A percentile compares a stretch with the other conserved stretches of the same genome.
phyloP scores from a whole-genome alignment of 2,329 filamentous ascomycete genomes.

The Colletotrichum sp. region DNA sequence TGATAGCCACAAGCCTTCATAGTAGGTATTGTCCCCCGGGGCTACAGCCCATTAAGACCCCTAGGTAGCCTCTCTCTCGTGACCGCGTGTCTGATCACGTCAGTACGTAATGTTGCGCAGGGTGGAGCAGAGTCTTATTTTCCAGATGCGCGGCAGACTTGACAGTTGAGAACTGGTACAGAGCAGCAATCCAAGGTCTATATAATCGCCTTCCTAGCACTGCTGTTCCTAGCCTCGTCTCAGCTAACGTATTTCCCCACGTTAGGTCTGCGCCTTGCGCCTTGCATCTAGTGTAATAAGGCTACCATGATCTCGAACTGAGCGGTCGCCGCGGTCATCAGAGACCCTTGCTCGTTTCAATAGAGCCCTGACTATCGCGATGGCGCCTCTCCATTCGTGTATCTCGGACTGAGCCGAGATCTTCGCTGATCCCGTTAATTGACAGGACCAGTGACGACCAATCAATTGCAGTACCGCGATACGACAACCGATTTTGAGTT shows the following conservation, averaged over 20 bases:
- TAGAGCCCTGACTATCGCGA: background rate
- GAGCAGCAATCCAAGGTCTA: too few relatives aligned
- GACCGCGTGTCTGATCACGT: too few relatives aligned
- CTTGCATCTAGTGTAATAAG: background rate
- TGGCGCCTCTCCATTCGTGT: background rate
- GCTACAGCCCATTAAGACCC: too few relatives aligned
- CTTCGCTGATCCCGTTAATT: background rate
- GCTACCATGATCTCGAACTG: background rate
- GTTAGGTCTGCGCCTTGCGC: too few relatives aligned
- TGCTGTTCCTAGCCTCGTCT: background rate
- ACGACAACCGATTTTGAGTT: background rate
- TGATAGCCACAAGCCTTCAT: background rate
- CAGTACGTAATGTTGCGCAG: too few relatives aligned
- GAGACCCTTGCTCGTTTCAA: background rate
- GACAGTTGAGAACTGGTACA: background rate
- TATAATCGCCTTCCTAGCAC: background rate
- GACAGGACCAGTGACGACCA: background rate
- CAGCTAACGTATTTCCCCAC: too few relatives aligned
- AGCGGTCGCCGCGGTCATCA: background rate
- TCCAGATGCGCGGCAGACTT: background rate
- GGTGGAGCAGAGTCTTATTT: background rate
- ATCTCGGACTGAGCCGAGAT: background rate
- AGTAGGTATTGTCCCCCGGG: fast-evolving
- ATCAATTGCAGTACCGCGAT: background rate
- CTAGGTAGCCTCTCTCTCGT: too few relatives aligned